A percentile compares a stretch with the other conserved stretches of the same genome.
Conservation (phyloP, 75 land plant genomes). For the Pinus tabuliformis region DNA sequence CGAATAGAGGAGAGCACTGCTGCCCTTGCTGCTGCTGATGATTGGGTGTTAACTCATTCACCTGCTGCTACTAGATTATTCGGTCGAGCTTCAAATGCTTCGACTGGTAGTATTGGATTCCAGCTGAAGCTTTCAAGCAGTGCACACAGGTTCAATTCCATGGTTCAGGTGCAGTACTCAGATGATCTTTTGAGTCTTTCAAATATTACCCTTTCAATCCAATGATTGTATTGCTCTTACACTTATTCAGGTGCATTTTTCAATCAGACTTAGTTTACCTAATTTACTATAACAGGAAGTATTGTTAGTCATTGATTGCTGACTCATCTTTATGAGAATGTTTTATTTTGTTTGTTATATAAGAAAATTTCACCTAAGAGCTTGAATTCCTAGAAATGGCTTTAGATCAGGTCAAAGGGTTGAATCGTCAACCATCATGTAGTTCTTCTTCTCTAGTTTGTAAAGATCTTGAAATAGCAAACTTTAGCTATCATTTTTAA, state of each 20-base stretch:
- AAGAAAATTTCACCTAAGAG: no score
- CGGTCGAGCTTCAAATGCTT: conserved; percentile 29
- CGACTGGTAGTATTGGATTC: conserved; percentile 21
- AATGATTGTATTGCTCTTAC: neutral
- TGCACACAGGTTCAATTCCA: conserved; percentile 82
- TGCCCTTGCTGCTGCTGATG: conserved; percentile 92
- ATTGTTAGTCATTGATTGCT: neutral
- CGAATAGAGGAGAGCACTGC: conserved; percentile 84
- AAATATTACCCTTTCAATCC: no score
- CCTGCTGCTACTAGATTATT: conserved; percentile 31
- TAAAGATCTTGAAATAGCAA: neutral
- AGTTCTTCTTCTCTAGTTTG: no score
- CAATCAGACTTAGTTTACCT: neutral
- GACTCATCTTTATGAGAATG: neutral
- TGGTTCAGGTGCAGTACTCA: conserved; percentile 81
- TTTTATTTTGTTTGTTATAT: neutral
- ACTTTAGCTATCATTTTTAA: neutral
- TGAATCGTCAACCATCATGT: no score
- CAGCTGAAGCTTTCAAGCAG: conserved; percentile 91
- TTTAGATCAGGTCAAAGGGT: no score
- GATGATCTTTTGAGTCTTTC: neutral
- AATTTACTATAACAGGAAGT: neutral
- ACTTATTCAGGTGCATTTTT: neutral
- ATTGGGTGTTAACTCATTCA: conserved; percentile 74
- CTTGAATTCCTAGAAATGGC: no score